Evolutionary conservation across 805 yeast species (phyloP).

Genomic region (Naumovozyma castellii): DNA sequence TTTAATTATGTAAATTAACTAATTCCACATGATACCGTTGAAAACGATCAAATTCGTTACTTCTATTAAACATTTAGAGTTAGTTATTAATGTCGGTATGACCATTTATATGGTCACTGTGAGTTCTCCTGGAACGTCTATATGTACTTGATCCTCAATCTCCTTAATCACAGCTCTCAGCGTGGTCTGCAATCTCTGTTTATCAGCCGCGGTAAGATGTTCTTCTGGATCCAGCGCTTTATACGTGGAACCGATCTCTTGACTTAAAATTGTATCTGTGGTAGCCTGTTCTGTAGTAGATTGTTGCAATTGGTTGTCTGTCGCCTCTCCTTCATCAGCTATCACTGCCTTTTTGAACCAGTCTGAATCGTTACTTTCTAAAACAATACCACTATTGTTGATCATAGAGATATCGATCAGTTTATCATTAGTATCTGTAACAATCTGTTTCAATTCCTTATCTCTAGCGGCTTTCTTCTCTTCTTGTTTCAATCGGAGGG

Average conservation of each 20-base stretch:
- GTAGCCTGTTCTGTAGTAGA: constrained; percentile 25
- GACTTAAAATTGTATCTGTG: constrained; percentile 24
- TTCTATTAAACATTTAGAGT: too few relatives aligned
- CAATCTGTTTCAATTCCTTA: constrained; percentile 24
- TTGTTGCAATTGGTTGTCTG: neutral
- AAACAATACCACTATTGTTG: constrained; percentile 28
- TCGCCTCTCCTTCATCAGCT: constrained; percentile 29
- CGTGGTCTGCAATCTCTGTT: neutral
- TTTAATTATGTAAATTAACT: too few relatives aligned
- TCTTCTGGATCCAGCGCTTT: constrained; percentile 1
- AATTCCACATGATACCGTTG: too few relatives aligned
- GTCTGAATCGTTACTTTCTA: constrained; percentile 12
- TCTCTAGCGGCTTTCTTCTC: constrained; percentile 23
- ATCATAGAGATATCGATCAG: constrained; percentile 31
- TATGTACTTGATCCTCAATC: constrained; percentile 12
- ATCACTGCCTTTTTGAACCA: constrained; percentile 34
- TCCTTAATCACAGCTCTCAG: constrained; percentile 4
- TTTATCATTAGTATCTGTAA: constrained; percentile 27
- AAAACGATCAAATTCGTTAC: too few relatives aligned
- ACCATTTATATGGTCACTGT: constrained; percentile 14
- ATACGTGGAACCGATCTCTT: neutral
- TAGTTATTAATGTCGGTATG: too few relatives aligned
- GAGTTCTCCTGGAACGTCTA: constrained; percentile 12
- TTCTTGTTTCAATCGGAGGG: constrained; percentile 17
- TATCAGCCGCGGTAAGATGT: constrained; percentile 8